Evolutionary conservation across 805 yeast genomes (phyloP).

Genomic region (Candida endomychidarum): DNA sequence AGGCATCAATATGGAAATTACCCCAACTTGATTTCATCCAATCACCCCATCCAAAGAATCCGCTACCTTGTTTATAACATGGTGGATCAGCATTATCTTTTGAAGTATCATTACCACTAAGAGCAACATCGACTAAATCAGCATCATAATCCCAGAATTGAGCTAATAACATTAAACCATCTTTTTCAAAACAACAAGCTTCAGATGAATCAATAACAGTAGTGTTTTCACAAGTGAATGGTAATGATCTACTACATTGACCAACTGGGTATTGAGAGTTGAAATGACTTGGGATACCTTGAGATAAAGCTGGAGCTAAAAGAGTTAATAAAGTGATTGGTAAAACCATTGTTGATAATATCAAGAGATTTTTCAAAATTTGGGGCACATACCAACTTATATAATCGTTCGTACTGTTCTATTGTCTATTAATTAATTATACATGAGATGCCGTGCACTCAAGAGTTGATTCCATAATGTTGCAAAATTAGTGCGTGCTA

Average conservation of each 20-base stretch:
- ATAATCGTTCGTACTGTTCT: not conserved
- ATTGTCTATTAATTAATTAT: not conserved
- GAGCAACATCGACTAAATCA: conserved; percentile 4
- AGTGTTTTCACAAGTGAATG: conserved; percentile 20
- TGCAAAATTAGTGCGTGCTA: conserved; percentile 1
- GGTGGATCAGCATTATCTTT: not conserved
- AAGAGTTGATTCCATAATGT: conserved; percentile 1
- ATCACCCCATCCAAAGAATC: conserved; percentile 8
- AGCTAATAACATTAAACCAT: conserved; percentile 79
- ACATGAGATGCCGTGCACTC: conserved; percentile 4
- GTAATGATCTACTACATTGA: conserved; percentile 6
- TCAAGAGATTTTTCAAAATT: no score
- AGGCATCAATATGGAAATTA: conserved; percentile 9
- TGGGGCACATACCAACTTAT: not conserved
- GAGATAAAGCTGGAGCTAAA: not conserved
- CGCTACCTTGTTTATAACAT: conserved; percentile 3
- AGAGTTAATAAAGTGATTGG: conserved; percentile 4
- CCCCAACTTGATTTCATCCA: conserved; percentile 1
- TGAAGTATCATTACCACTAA: conserved; percentile 5
- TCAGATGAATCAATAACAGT: conserved; percentile 38
- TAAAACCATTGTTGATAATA: conserved; percentile 8
- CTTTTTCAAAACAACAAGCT: conserved; percentile 80
- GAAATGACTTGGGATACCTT: conserved; percentile 1
- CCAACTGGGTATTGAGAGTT: conserved; percentile 8
- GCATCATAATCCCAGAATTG: conserved; percentile 93